Percentiles rank a stretch among this genome's conserved stretches.
Conservation (phyloP, 2,329 filamentous ascomycete genomes). For the Trichoderma sp. region DNA sequence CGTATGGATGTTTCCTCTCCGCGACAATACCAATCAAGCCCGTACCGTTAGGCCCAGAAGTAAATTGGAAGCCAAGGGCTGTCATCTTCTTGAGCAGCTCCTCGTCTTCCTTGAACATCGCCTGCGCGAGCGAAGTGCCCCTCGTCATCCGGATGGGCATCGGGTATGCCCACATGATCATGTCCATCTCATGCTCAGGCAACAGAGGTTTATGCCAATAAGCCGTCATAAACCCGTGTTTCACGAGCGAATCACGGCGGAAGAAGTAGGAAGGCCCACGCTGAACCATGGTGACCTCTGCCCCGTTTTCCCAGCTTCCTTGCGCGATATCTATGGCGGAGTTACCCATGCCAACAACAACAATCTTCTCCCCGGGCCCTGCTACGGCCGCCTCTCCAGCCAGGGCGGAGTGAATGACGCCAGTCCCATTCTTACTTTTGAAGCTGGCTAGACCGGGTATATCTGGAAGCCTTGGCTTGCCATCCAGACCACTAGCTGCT, state of each 20-base stretch:
- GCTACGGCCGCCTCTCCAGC: neutral
- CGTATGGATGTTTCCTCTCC: neutral
- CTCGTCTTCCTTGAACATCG: neutral
- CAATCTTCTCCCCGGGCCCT: neutral
- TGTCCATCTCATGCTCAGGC: neutral
- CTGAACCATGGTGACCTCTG: neutral
- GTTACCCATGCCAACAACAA: neutral
- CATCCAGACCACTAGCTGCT: neutral
- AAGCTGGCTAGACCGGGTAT: neutral
- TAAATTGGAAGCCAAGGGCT: neutral
- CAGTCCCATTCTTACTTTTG: neutral
- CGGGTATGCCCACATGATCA: neutral
- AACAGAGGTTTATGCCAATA: neutral
- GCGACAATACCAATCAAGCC: neutral
- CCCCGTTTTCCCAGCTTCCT: neutral
- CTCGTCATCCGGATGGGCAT: neutral
- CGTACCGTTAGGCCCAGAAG: neutral
- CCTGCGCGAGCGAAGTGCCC: neutral
- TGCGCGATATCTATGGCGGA: neutral
- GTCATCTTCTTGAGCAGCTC: neutral
- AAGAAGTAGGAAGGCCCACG: neutral
- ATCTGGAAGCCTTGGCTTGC: neutral
- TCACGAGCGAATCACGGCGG: neutral
- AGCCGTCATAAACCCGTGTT: neutral
- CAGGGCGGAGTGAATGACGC: neutral